Base-by-base conservation (phyloP, 768 basidiomycete genomes). In the Podaxis sp. region DNA sequence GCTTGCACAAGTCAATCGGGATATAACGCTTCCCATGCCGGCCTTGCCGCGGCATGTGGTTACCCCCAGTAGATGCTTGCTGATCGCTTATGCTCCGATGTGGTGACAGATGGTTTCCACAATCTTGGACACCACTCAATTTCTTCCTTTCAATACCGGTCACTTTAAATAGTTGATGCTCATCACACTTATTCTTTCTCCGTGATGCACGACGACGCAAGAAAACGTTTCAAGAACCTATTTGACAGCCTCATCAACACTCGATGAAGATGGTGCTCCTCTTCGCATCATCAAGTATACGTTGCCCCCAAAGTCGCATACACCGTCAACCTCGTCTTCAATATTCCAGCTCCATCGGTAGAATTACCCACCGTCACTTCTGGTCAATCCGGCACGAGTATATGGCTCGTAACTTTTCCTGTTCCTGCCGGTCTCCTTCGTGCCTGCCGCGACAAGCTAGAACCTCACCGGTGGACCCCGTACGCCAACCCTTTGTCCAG, bases 11-110 rank as follows among this genome's bases (percentile, higher is more conserved):
- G 17, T 8, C 36, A 50, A 60, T 36, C 49, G 48, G 58, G 58
- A 38, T 24, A 51, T 50, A 33, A 51, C 58, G 49, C 33, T 22
- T 15, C 22, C 37, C 37, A 24, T 52, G 37, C 49, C 58, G 49
- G 22, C 15, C 37, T 2, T 60, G 58, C 58, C 58, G 49, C 49
- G 58, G 49, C 58, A 51, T 51, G 20, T 40, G 58, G 36, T 60
- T 60, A 52, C 58, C 49, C 58, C 49, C 58, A n/a, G 49, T 60
- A 60, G 48, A 37, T 51, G 8, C 36, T 60, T 24, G 33, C 22
- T 38, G 46, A 49, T 59, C 49, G 58, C 50, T 59, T 51, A 38
- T 33, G 30, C 48, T 10, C 36, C 24, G 44, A 46, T 46, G 15
- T 8, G 7, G 20, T 51, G 37, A 51, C 36, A 49, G 49, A 40